A percentile compares a stretch with the other conserved stretches of the same genome.
phyloP scores from a whole-genome alignment of 352 stramenopile genomes.

The Saprolegnia diclina region DNA sequence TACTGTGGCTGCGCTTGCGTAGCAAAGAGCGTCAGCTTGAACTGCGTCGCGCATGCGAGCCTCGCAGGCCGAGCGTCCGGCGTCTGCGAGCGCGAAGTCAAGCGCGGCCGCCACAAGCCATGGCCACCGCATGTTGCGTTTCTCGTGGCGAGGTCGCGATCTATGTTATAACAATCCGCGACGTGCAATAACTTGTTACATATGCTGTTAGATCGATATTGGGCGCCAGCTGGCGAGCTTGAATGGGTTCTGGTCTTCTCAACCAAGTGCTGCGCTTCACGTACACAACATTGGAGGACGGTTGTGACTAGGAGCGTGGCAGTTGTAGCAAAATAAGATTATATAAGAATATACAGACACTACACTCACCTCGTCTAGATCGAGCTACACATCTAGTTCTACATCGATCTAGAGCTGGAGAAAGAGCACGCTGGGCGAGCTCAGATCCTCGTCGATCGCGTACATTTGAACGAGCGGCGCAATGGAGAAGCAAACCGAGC shows the following conservation, averaged over 20 bases:
- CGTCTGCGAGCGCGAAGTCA: not conserved
- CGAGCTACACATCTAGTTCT: not conserved
- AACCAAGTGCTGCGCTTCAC: no score
- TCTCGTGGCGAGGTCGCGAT: not conserved
- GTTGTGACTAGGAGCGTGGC: no score
- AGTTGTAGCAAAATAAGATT: no score
- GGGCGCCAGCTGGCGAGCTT: no score
- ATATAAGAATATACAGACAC: no score
- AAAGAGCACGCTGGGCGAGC: not conserved
- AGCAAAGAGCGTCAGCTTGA: not conserved
- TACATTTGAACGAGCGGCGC: slow-evolving; percentile 8
- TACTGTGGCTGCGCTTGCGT: not conserved
- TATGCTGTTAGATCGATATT: no score
- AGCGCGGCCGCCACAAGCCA: not conserved
- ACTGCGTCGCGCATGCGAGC: not conserved
- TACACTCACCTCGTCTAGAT: no score
- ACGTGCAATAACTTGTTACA: no score
- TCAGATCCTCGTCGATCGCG: slow-evolving; percentile 2
- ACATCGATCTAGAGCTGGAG: not conserved
- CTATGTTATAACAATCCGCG: not conserved
- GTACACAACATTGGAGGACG: no score
- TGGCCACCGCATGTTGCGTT: not conserved
- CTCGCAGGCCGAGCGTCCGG: not conserved
- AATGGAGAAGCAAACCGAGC: slow-evolving; percentile 6
- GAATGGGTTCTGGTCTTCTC: no score